Percentiles rank a stretch among this genome's conserved stretches.
These are phyloP conservation scores for Psidium guajava DNA, from an alignment of 345 rosid species.

Conservation along the genomic window DNA sequence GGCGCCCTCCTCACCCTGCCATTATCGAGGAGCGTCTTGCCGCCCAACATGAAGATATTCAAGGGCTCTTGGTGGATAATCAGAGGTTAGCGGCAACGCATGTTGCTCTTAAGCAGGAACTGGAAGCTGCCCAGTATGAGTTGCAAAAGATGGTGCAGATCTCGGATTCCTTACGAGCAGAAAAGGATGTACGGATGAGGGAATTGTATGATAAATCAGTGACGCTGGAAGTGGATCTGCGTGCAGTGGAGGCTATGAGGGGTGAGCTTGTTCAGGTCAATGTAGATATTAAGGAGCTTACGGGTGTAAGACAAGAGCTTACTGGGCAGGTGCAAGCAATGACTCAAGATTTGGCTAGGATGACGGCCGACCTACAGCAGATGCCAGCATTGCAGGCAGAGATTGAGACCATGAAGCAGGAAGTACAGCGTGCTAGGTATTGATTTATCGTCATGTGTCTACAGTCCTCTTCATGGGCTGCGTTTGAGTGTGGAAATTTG, in stretches of 20 bases:
- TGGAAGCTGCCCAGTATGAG: conserved; percentile 79
- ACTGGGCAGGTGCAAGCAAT: conserved; percentile 53
- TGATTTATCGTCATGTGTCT: background rate
- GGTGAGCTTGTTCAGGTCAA: conserved; percentile 53
- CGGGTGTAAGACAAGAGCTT: conserved; percentile 55
- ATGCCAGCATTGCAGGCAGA: conserved; percentile 62
- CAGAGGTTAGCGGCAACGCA: conserved; percentile 85
- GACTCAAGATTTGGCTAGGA: conserved; percentile 64
- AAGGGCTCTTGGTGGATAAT: conserved; percentile 75
- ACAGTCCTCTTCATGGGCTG: background rate
- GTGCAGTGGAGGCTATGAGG: conserved; percentile 51
- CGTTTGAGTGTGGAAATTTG: background rate
- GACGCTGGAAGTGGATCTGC: conserved; percentile 56
- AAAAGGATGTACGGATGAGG: conserved; percentile 77
- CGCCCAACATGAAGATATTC: conserved; percentile 82
- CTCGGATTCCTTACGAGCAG: conserved; percentile 53
- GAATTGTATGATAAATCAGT: conserved; percentile 76
- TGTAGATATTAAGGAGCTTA: conserved; percentile 68
- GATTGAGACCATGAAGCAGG: conserved; percentile 74
- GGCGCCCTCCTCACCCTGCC: conserved; percentile 52
- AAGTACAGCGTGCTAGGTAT: conserved; percentile 86
- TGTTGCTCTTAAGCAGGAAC: conserved; percentile 86
- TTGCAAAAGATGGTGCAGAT: conserved; percentile 53
- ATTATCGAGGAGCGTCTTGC: conserved; percentile 68
- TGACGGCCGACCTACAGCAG: conserved; percentile 62